phyloP scores from a whole-genome alignment of 441 rosid species.

The Capsella rubella region DNA sequence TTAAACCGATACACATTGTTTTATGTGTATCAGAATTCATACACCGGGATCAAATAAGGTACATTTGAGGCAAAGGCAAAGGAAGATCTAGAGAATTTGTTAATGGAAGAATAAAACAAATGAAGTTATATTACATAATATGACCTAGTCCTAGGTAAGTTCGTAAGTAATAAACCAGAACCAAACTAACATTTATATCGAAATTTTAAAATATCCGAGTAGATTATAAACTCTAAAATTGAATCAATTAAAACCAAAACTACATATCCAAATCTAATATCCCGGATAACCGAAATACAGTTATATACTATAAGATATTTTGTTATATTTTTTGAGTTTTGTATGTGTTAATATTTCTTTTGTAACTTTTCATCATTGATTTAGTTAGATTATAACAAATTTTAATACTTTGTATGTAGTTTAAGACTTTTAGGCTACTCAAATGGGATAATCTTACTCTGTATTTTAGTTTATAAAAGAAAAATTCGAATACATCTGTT shows the following conservation, averaged over 20 bases:
- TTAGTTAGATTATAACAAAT: neutral
- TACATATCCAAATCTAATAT: too few species aligned
- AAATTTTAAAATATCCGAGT: too few species aligned
- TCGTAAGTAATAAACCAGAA: too few species aligned
- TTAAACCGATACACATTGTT: conserved; percentile 15
- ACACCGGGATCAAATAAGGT: conserved; percentile 13
- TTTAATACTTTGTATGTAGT: neutral
- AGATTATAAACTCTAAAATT: too few species aligned
- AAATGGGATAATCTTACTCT: neutral
- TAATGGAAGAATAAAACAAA: neutral
- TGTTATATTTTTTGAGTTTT: too few species aligned
- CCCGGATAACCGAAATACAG: too few species aligned
- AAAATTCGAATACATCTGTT: neutral
- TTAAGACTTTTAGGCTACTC: neutral
- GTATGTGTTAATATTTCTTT: neutral
- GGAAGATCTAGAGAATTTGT: neutral
- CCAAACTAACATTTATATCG: too few species aligned
- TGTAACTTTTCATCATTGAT: neutral
- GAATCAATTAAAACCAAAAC: too few species aligned
- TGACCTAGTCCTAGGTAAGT: too few species aligned
- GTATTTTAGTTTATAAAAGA: neutral
- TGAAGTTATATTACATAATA: neutral
- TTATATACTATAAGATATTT: too few species aligned
- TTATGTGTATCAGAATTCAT: neutral
- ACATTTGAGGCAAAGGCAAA: neutral